A percentile compares a stretch with the other conserved stretches of the same genome.
Conservation (phyloP, 2,329 filamentous ascomycete genomes). For the Pleomassaria siparia region DNA sequence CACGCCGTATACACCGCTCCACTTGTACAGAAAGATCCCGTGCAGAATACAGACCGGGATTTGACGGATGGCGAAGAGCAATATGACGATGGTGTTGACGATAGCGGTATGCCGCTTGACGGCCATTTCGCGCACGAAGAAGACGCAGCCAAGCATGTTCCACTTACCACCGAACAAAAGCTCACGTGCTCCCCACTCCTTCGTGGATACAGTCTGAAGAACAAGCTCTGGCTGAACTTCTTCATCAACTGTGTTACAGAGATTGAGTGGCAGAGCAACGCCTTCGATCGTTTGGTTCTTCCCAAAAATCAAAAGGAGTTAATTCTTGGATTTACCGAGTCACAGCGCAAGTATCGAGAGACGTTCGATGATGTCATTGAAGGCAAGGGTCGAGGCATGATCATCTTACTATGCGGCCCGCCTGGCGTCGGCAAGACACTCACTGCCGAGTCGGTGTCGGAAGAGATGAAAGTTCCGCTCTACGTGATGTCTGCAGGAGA, state of each 20-base stretch:
- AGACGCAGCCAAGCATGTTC: constrained; percentile 16
- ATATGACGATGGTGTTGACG: constrained; percentile 13
- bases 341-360: constrained; percentile 26
- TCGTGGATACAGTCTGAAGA: constrained; percentile 32
- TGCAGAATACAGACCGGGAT: background rate
- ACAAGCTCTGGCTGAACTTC: constrained; percentile 31
- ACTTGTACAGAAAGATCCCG: constrained; percentile 33
- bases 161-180: constrained; percentile 28
- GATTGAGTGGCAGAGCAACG: constrained; percentile 33
- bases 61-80: constrained; percentile 5
- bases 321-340: constrained; percentile 35
- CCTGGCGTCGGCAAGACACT: constrained; percentile 58
- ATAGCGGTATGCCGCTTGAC: constrained; percentile 29
- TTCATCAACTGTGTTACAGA: constrained; percentile 33
- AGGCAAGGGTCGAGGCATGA: constrained; percentile 56
- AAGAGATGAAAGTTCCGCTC: constrained; percentile 54
- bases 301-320: constrained; percentile 35
- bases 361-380: constrained; percentile 34
- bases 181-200: constrained; percentile 29
- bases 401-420: constrained; percentile 53
- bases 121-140: constrained; percentile 37
- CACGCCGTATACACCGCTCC: constrained; percentile 42
- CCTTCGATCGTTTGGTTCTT: constrained; percentile 31
- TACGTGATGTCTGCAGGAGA: constrained; percentile 55
- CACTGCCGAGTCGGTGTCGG: constrained; percentile 46